Percentiles rank a stretch among this genome's conserved stretches.
Evolutionary conservation across 805 yeast species (phyloP).

Genomic region (Candida ortonii): DNA sequence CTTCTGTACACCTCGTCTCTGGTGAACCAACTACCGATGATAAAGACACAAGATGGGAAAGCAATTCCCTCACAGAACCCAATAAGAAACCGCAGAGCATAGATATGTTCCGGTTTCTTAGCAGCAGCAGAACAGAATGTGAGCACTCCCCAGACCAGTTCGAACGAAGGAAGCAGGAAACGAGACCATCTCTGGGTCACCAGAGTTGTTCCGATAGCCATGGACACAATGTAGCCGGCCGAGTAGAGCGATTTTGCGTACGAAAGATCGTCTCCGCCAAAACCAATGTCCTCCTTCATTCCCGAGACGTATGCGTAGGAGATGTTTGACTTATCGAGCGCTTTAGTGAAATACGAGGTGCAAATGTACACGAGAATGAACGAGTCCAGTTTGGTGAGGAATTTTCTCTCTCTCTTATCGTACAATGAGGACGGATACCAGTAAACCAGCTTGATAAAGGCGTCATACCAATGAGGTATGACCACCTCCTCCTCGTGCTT

Average conservation of each 20-base stretch:
- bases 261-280: conserved; percentile 47
- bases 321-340: conserved; percentile 59
- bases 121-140: conserved; percentile 30
- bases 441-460: conserved; percentile 53
- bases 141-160: conserved; percentile 30
- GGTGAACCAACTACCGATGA: conserved; percentile 42
- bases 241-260: conserved; percentile 38
- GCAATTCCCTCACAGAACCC: conserved; percentile 45
- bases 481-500: conserved; percentile 34
- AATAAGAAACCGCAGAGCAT: conserved; percentile 41
- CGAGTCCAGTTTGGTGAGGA: conserved; percentile 53
- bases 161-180: conserved; percentile 23
- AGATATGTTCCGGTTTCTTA: conserved; percentile 33
- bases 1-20: conserved; percentile 42
- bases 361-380: conserved; percentile 46
- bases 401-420: conserved; percentile 33
- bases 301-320: conserved; percentile 68
- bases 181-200: conserved; percentile 27
- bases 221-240: conserved; percentile 30
- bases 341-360: conserved; percentile 64
- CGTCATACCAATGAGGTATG: conserved; percentile 51
- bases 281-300: conserved; percentile 51
- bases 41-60: conserved; percentile 40
- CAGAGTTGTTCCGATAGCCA: conserved; percentile 24
- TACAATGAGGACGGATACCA: conserved; percentile 33